Conservation (phyloP, 768 basidiomycete genomes). For the Fibroporia radiculosa region DNA sequence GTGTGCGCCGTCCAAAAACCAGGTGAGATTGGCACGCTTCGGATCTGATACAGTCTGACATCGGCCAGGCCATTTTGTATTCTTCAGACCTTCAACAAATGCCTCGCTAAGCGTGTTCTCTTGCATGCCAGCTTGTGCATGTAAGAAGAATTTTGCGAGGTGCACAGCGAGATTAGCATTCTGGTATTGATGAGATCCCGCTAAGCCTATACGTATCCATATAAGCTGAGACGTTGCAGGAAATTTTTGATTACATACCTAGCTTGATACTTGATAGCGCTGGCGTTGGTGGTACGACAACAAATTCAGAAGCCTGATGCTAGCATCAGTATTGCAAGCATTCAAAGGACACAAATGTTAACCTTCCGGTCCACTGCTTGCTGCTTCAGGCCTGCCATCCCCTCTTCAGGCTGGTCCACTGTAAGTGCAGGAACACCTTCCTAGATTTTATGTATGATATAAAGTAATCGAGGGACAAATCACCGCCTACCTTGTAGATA, state of each 20-base stretch:
- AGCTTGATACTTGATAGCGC: conserved; percentile 49
- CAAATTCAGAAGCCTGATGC: conserved; percentile 59
- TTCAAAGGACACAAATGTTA: conserved; percentile 5
- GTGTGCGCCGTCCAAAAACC: conserved; percentile 96
- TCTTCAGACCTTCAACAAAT: conserved; percentile 56
- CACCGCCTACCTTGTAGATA: conserved; percentile 71
- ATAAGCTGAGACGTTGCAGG: neutral
- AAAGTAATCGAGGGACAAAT: too few relatives aligned
- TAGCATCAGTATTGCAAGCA: conserved; percentile 3
- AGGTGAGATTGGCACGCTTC: conserved; percentile 41
- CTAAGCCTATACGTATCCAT: conserved; percentile 50
- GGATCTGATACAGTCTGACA: conserved; percentile 81
- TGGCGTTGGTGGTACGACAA: conserved; percentile 45
- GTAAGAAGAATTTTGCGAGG: conserved; percentile 61
- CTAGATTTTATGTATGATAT: too few relatives aligned
- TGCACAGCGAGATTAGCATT: conserved; percentile 85
- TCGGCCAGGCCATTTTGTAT: conserved; percentile 86
- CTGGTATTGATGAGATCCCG: conserved; percentile 77
- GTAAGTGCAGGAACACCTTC: conserved; percentile 80
- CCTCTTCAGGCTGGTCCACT: conserved; percentile 67
- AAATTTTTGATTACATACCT: conserved; percentile 32
- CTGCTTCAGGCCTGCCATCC: conserved; percentile 56
- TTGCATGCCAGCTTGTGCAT: conserved; percentile 21
- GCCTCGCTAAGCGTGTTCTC: conserved; percentile 36
- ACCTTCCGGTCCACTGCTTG: conserved; percentile 66